Evolutionary conservation across 768 basidiomycete genomes (phyloP).

Genomic region (Clitopilus hobsonii): DNA sequence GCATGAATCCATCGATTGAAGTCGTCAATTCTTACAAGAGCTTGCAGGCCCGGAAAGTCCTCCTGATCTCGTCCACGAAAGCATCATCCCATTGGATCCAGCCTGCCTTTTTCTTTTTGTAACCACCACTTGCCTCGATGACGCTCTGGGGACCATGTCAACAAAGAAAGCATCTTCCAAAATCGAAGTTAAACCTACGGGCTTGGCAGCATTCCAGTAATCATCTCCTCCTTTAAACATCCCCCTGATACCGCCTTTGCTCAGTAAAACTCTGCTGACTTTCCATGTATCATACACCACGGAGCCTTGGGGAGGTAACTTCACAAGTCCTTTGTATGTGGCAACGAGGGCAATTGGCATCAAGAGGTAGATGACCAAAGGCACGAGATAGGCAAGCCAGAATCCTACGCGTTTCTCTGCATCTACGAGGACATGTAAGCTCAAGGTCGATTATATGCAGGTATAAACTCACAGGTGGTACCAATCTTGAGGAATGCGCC

Average conservation of each 20-base stretch:
- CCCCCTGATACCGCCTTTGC: slow-evolving; percentile 9
- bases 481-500: slow-evolving; percentile 12
- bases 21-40: slow-evolving; percentile 16
- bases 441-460: too few species aligned
- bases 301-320: slow-evolving; percentile 28
- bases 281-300: slow-evolving; percentile 24
- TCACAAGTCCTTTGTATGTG: slow-evolving; percentile 20
- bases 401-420: slow-evolving; percentile 17
- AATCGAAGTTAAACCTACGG: slow-evolving; percentile 7
- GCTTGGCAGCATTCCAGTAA: slow-evolving; percentile 21
- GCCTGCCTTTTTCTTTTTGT: slow-evolving; percentile 8
- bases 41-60: slow-evolving; percentile 25
- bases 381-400: slow-evolving; percentile 21
- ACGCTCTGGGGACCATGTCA: slow-evolving; percentile 7
- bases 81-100: slow-evolving; percentile 25
- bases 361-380: slow-evolving; percentile 21
- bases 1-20: neutral
- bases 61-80: slow-evolving; percentile 26
- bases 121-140: slow-evolving; percentile 12
- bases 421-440: slow-evolving; percentile 2
- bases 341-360: slow-evolving; percentile 26
- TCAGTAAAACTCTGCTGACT: slow-evolving; percentile 12
- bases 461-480: slow-evolving; percentile 6
- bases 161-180: neutral
- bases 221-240: slow-evolving; percentile 20